Percentiles rank a stretch among this genome's conserved stretches.
These are phyloP conservation scores for Eucalyptus cladocalyx DNA, from an alignment of 345 rosid genomes.

Conservation along the genomic window DNA sequence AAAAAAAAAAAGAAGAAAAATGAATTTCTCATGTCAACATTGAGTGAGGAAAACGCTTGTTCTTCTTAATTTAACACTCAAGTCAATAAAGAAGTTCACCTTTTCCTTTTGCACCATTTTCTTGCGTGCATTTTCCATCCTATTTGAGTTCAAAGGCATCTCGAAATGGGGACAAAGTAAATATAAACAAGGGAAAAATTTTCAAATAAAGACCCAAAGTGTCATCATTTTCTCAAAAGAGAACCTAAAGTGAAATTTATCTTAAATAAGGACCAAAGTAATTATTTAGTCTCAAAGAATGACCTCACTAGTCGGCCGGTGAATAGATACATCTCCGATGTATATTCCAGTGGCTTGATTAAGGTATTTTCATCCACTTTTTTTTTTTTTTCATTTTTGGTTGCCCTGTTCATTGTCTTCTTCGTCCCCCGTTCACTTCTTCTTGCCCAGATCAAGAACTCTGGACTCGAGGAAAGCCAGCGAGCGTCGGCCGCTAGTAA, in stretches of 20 bases:
- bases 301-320: fast-evolving
- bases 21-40: neutral
- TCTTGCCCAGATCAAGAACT: fast-evolving
- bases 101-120: neutral
- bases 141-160: neutral
- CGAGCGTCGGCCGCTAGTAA: fast-evolving
- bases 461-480: fast-evolving
- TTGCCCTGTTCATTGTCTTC: no score
- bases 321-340: no score
- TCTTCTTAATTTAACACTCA: neutral
- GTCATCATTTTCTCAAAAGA: no score
- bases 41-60: neutral
- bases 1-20: no score
- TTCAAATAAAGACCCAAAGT: no score
- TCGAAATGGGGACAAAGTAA: neutral
- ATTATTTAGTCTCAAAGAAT: no score
- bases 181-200: neutral
- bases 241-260: fast-evolving
- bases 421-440: no score
- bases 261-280: no score
- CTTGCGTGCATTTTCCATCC: neutral
- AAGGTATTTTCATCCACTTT: no score
- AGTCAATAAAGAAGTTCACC: neutral
- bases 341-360: no score
- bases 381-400: no score